Percentiles rank a stretch among this genome's conserved stretches.
Evolutionary conservation across 345 rosid species (phyloP).

Genomic region (Eutrema yunnanense): DNA sequence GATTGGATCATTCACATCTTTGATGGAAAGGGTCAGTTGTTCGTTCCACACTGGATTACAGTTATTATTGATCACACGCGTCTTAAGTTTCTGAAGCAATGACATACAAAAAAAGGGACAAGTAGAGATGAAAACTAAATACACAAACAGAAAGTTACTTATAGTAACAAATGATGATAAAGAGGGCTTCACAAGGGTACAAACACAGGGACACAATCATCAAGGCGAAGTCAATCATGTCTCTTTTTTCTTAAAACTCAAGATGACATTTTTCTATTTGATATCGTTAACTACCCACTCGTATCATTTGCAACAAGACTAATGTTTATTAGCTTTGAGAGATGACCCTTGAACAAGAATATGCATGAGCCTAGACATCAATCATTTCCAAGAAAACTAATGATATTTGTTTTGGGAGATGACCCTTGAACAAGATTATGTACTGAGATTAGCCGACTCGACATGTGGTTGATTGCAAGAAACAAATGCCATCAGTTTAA

Average conservation of each 20-base stretch:
- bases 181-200: not conserved
- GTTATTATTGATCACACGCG: conserved; percentile 54
- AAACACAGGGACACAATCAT: not conserved
- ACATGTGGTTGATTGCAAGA: not conserved
- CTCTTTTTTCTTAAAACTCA: not conserved
- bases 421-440: conserved; percentile 8
- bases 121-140: not conserved
- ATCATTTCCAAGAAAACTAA: not conserved
- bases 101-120: not conserved
- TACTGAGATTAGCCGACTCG: not conserved
- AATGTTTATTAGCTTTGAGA: not conserved
- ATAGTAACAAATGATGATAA: not conserved
- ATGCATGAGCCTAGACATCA: not conserved
- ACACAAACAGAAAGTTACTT: not conserved
- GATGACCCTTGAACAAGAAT: conserved; percentile 1
- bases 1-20: conserved; percentile 45
- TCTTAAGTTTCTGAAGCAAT: conserved; percentile 59
- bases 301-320: not conserved
- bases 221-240: conserved; percentile 7
- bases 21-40: conserved; percentile 63
- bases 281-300: not conserved
- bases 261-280: not conserved
- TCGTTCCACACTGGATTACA: conserved; percentile 88
- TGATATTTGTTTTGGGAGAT: not conserved
- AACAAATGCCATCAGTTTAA: not conserved